Conservation (phyloP, 176 grass and related monocot species). For the Avena insularis region DNA sequence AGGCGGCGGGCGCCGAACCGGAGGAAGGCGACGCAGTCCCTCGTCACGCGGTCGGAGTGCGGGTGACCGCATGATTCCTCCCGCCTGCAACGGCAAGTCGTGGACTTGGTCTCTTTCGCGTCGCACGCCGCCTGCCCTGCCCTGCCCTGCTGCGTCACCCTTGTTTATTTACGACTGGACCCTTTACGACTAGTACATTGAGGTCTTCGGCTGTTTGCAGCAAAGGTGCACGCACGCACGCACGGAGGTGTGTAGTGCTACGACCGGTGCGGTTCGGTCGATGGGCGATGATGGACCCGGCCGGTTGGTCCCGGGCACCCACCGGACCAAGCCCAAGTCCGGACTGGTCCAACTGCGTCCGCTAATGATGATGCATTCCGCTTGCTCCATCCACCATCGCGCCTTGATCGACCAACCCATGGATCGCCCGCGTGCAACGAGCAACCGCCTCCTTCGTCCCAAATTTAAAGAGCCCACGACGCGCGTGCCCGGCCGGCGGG, state of each 20-base stretch:
- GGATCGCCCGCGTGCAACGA: neutral
- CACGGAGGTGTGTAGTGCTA: neutral
- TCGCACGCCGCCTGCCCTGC: neutral
- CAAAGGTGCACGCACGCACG: neutral
- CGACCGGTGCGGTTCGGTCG: neutral
- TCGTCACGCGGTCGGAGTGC: neutral
- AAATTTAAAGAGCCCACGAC: conserved; percentile 3
- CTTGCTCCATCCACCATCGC: neutral
- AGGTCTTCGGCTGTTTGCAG: neutral
- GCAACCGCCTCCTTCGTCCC: neutral
- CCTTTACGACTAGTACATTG: neutral
- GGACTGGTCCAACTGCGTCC: neutral
- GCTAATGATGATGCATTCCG: neutral
- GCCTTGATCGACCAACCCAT: neutral
- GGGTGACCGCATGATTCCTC: neutral
- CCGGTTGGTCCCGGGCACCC: conserved; percentile 16
- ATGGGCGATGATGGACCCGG: neutral
- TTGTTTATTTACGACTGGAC: neutral
- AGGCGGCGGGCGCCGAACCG: neutral
- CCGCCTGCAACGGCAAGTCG: neutral
- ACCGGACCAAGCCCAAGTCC: neutral
- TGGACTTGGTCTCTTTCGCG: neutral
- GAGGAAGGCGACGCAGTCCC: neutral
- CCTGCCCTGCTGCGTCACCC: neutral
- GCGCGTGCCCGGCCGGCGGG: neutral